Conservation (phyloP, 2,329 filamentous ascomycete species). For the Aspergillus sp. region DNA sequence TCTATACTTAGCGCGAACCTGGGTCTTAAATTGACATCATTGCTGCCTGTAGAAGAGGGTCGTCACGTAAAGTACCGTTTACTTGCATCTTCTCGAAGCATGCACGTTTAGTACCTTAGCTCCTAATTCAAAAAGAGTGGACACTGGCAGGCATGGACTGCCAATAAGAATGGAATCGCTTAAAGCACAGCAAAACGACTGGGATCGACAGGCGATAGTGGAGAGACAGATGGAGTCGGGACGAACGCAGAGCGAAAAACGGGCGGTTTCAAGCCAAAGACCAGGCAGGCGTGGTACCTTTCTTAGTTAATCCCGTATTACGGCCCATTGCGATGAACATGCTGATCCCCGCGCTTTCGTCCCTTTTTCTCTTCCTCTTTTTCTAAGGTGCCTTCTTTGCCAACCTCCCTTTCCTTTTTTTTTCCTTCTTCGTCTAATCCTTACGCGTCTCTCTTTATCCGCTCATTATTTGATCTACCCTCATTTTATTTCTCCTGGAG, state of each 20-base stretch:
- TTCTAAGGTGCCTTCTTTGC: not conserved
- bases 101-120: not conserved
- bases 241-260: not conserved
- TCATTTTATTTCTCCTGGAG: constrained; percentile 1
- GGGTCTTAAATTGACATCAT: too few species aligned
- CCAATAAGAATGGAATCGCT: not conserved
- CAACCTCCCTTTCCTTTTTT: not conserved
- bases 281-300: not conserved
- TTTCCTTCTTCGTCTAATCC: not conserved
- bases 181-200: not conserved
- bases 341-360: not conserved
- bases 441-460: not conserved
- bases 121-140: not conserved
- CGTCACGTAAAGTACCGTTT: not conserved
- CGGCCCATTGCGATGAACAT: not conserved
- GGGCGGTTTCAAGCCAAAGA: not conserved
- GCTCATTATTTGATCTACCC: not conserved
- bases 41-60: too few species aligned
- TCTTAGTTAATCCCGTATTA: not conserved
- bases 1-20: too few species aligned
- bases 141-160: not conserved
- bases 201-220: not conserved
- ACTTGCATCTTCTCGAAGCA: not conserved
- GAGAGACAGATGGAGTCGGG: not conserved
- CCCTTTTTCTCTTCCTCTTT: not conserved